Base-by-base conservation (phyloP, 352 stramenopile genomes). In the Globisporangium barbulae region DNA sequence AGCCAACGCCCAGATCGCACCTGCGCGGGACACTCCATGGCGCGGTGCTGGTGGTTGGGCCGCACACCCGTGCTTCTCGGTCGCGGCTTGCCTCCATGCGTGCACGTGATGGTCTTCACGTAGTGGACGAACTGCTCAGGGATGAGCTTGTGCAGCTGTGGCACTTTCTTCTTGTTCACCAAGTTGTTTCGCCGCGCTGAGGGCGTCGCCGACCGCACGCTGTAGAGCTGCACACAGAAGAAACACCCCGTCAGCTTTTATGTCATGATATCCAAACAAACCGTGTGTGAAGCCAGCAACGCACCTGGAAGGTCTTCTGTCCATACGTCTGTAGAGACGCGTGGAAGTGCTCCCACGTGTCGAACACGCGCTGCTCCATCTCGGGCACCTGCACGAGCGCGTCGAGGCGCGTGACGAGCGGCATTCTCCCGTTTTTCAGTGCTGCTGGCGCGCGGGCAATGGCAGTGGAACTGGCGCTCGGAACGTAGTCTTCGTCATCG, bases 21-120 rank as follows among this genome's bases (percentile, higher is more conserved):
- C 65, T 74, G 71, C 0, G 72, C 72, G 19, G 61, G 67, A 52
- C 73, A 80, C 21, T 72, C 67, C 28, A 73, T 77, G 17, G 64
- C 53, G 48, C 73, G 73, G 45, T 75, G 62, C 13, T 75, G 67
- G 50, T 69, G 70, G 42, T 69, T 71, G 13, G 58, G 61, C 0
- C 64, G 67, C 45, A 63, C 42, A 17, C 70, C 70, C 1, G 48
- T 75, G 56, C 61, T 65, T 15, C 70, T 65, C 22, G 64, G 61
- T 0, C 73, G 73, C 7, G 61, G 70, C 48, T 74, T 76, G 41
- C 65, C 65, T 7, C 67, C 64, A 62, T 80, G 73, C 12, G 70
- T 77, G 57, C 70, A 80, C 47, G 48, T 69, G 63, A 77, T 69
- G 6, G 67, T 75, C 50, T 74, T 73, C 10, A 73, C 64, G 63